Evolutionary conservation across 1,284 basidiomycete species (phyloP), one percentile per base, ranked within the genome.

Genomic region (Ceratobasidium sp.): DNA sequence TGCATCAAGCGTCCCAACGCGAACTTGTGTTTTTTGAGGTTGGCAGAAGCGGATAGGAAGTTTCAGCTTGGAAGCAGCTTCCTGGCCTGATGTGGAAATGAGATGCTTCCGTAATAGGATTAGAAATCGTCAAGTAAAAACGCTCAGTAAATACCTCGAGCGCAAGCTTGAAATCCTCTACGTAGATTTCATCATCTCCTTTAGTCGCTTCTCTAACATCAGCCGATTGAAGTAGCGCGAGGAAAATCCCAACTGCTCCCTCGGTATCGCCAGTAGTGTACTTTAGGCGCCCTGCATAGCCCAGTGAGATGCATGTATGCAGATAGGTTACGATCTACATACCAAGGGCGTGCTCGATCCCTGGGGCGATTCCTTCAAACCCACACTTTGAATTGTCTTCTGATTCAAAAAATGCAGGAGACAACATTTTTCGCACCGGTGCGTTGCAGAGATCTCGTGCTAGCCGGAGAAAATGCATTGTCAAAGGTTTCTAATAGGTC

Each of bases 101-200:
- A 91, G 86, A 82, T 94, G 92, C 92, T 94, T 75, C 44, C 54
- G 51, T 75, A 75, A 70, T 25, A 76, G 66, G 62, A 61, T 80
- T 7, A 17, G 76, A 69, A 65, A 67, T 49, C 19, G 51, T 9
- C 29, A 78, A 76, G 61, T 32, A 6, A 71, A 46, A 51, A 7
- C n/a, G 17, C 25, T 80, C 86, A 57, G 22, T 2, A 17, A n/a
- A 40, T 80, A 94, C 93, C 81, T 89, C 87, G 78, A 91, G 89
- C 17, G 93, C 91, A n/a, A 92, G 89, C 46, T 90, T 87, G 80
- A 95, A 94, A 82, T 95, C 93, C 76, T 94, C 93, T 22, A 95
- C 81, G 78, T 89, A 91, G 0, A 91, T 85, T 79, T 90, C 91
- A 79, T 93, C 91, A 54, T 92, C 91, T 51, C 86, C 85, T 43